Conservation (phyloP, 1,284 basidiomycete species). For the Tetrapyrgos nigripes region DNA sequence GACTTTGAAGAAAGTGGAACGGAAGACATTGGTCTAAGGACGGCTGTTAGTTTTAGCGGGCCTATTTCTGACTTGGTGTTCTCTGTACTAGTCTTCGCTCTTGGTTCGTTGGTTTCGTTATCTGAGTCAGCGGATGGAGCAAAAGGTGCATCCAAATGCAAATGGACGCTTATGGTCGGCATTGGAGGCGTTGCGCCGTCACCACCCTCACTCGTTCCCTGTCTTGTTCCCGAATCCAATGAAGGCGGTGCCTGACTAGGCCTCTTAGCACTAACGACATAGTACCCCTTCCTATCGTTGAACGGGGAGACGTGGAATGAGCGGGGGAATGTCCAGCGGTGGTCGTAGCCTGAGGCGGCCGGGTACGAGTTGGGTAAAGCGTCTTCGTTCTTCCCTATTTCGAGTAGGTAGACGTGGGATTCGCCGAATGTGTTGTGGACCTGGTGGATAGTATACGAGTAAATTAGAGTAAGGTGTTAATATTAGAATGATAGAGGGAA, state of each 20-base stretch:
- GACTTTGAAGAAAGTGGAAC: too few relatives aligned
- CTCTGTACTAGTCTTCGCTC: too few relatives aligned
- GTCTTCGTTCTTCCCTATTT: constrained; percentile 54
- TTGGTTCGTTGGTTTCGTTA: too few relatives aligned
- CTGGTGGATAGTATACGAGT: too few relatives aligned
- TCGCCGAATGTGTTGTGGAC: constrained; percentile 85
- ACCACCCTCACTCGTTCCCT: too few relatives aligned
- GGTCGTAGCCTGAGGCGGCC: constrained; percentile 50
- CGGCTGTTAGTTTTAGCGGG: constrained; percentile 56
- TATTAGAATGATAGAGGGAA: background rate
- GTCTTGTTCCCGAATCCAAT: background rate
- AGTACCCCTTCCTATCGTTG: constrained; percentile 77
- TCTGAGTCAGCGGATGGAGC: too few relatives aligned
- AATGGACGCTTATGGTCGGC: constrained; percentile 52
- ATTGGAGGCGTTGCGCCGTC: constrained; percentile 28
- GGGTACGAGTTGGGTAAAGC: constrained; percentile 1
- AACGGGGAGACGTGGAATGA: constrained; percentile 85
- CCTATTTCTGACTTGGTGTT: constrained; percentile 31
- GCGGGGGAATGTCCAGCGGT: constrained; percentile 76
- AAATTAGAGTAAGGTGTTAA: constrained; percentile 6
- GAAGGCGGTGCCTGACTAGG: constrained; percentile 30
- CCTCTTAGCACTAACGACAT: constrained; percentile 56
- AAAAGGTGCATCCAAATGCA: constrained; percentile 47
- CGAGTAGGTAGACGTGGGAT: constrained; percentile 66
- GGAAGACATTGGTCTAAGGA: constrained; percentile 45